Evolutionary conservation across 78 protist genomes (phyloP).

Genomic region (Dictyostelium capitatum): DNA sequence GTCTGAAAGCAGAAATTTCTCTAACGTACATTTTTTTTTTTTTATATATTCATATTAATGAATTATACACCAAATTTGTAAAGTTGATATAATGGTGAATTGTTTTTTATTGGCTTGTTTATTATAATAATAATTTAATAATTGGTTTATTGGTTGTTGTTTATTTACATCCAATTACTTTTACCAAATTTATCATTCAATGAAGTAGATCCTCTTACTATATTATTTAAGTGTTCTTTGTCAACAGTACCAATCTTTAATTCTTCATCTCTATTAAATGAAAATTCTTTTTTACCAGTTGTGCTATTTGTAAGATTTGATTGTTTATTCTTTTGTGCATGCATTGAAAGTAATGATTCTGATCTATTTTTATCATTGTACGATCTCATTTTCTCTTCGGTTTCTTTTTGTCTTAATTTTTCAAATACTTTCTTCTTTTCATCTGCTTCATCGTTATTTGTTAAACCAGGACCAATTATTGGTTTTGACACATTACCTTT

Average conservation of each 20-base stretch:
- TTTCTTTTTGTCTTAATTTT: slow-evolving; percentile 5
- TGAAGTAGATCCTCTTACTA: background rate
- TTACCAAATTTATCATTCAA: slow-evolving; percentile 20
- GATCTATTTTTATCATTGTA: slow-evolving; percentile 34
- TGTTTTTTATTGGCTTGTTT: too few species aligned
- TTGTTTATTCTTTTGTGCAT: slow-evolving; percentile 16
- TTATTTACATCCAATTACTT: slow-evolving; percentile 12
- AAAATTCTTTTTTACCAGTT: background rate
- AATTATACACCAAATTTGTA: too few species aligned
- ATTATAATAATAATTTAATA: too few species aligned
- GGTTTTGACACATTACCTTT: slow-evolving; percentile 24
- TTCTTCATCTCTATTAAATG: slow-evolving; percentile 42
- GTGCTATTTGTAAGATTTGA: background rate
- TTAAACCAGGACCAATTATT: background rate
- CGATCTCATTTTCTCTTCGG: slow-evolving; percentile 12
- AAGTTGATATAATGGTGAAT: too few species aligned
- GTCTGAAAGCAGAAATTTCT: too few species aligned
- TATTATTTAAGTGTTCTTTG: slow-evolving; percentile 2
- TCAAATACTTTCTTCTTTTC: background rate
- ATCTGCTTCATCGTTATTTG: background rate
- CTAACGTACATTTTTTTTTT: too few species aligned
- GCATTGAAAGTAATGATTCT: slow-evolving; percentile 21
- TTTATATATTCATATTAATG: too few species aligned
- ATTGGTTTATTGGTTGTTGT: too few species aligned
- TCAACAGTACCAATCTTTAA: slow-evolving; percentile 38